phyloP scores from a whole-genome alignment of 176 grass and related monocot genomes.

The Themeda triandra region DNA sequence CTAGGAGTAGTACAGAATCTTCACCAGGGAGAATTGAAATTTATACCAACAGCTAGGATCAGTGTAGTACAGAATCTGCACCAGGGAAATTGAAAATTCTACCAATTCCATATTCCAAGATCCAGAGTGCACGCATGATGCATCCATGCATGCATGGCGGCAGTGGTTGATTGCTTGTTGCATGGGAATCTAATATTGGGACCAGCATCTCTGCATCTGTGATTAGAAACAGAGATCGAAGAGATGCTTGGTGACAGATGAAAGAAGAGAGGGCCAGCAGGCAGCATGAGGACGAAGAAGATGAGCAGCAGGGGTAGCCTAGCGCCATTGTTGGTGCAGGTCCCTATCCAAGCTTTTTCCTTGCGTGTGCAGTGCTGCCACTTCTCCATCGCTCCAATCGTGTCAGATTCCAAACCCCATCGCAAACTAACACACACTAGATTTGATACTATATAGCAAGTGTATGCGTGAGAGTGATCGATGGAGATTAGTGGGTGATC shows the following conservation, averaged over 20 bases:
- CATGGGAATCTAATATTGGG: neutral
- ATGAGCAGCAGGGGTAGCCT: neutral
- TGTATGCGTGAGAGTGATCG: neutral
- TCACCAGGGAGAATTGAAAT: neutral
- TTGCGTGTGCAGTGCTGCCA: neutral
- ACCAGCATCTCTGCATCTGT: neutral
- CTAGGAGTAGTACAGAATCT: neutral
- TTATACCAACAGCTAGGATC: neutral
- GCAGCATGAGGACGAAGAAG: neutral
- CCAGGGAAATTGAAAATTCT: no score
- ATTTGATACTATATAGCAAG: neutral
- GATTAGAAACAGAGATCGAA: neutral
- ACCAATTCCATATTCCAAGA: neutral
- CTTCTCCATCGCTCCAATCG: conserved; percentile 2
- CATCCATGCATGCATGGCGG: neutral
- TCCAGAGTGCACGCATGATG: neutral
- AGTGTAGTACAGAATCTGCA: no score
- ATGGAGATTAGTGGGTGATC: conserved; percentile 20
- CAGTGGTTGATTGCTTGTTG: neutral
- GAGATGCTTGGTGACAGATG: neutral
- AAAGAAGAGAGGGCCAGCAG: neutral
- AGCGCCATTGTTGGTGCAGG: conserved; percentile 18
- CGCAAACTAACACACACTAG: conserved; percentile 16
- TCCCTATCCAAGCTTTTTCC: conserved; percentile 21
- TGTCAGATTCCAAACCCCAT: conserved; percentile 21